These are phyloP conservation scores for Atalantia buxifolia DNA, from an alignment of 345 rosid genomes.

Conservation along the genomic window DNA sequence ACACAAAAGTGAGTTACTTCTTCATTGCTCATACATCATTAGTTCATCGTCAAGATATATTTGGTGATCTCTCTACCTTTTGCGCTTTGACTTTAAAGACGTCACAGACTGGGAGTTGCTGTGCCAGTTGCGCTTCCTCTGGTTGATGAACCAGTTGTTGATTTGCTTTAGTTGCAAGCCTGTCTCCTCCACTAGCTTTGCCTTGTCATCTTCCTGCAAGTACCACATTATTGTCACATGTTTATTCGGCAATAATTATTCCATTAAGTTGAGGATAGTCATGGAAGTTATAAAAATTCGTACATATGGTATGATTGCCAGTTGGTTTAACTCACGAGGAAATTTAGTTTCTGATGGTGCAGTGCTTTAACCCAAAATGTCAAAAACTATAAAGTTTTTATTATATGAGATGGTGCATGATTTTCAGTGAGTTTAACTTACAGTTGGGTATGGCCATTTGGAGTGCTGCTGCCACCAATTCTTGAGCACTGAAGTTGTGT, in stretches of 20 bases:
- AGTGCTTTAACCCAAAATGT: too few species aligned
- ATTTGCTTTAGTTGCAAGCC: constrained; percentile 97
- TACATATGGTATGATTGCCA: too few species aligned
- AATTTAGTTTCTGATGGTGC: too few species aligned
- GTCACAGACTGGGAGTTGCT: constrained; percentile 89
- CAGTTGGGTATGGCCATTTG: constrained; percentile 99
- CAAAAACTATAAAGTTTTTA: too few species aligned
- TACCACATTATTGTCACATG: not conserved
- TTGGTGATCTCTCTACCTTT: constrained; percentile 40
- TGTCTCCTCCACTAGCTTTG: constrained; percentile 95
- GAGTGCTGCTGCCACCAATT: constrained; percentile 99
- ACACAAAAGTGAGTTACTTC: not conserved
- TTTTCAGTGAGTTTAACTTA: constrained; percentile 27
- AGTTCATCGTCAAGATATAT: not conserved
- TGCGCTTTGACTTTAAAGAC: constrained; percentile 94
- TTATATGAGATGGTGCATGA: too few species aligned
- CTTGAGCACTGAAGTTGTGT: constrained; percentile 89
- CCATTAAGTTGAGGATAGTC: too few species aligned
- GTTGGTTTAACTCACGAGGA: not conserved
- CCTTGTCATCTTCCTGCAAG: constrained; percentile 96
- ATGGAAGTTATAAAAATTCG: too few species aligned
- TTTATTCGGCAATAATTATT: not conserved
- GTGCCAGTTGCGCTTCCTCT: constrained; percentile 97
- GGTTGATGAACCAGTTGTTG: constrained; percentile 99
- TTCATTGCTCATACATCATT: not conserved